A percentile compares a stretch with the other conserved stretches of the same genome.
Conservation (phyloP, 495 filamentous ascomycete species). For the Staphylotrichum longicolle region DNA sequence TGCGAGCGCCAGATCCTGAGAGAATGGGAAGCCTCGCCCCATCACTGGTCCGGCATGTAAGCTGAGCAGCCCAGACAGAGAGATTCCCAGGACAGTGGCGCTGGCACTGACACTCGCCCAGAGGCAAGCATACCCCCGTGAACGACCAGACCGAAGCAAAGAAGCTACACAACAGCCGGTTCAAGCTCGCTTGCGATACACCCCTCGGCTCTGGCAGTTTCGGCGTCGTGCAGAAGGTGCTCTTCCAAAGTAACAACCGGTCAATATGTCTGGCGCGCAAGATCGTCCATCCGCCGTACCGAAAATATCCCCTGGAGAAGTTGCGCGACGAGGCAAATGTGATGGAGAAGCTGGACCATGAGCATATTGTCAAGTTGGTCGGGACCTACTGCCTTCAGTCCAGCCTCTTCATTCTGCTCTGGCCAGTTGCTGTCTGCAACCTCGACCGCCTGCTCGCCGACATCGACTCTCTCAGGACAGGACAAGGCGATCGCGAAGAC, state of each 20-base stretch:
- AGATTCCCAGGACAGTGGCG: too few species aligned
- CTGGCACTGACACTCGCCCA: constrained; percentile 19
- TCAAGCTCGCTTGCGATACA: constrained; percentile 28
- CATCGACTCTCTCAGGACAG: constrained; percentile 34
- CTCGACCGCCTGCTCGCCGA: constrained; percentile 40
- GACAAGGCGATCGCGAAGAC: constrained; percentile 35
- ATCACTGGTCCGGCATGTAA: constrained; percentile 40
- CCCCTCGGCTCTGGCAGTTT: constrained; percentile 35
- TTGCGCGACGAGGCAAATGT: constrained; percentile 43
- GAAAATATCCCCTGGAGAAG: constrained; percentile 28
- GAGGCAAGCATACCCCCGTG: constrained; percentile 35
- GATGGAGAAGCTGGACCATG: constrained; percentile 45
- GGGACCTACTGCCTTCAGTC: constrained; percentile 40
- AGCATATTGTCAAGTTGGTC: constrained; percentile 44
- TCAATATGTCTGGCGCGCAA: constrained; percentile 38
- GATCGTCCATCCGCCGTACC: constrained; percentile 25
- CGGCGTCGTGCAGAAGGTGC: constrained; percentile 40
- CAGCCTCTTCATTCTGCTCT: constrained; percentile 41
- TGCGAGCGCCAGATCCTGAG: constrained; percentile 33
- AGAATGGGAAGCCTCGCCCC: constrained; percentile 33
- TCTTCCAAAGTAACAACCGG: constrained; percentile 30
- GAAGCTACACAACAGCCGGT: constrained; percentile 34
- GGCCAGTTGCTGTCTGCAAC: constrained; percentile 45
- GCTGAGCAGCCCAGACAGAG: constrained; percentile 2
- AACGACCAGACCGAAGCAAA: constrained; percentile 35